Evolutionary conservation across 2,329 filamentous ascomycete species (phyloP).

Genomic region (Epichloe sp.): DNA sequence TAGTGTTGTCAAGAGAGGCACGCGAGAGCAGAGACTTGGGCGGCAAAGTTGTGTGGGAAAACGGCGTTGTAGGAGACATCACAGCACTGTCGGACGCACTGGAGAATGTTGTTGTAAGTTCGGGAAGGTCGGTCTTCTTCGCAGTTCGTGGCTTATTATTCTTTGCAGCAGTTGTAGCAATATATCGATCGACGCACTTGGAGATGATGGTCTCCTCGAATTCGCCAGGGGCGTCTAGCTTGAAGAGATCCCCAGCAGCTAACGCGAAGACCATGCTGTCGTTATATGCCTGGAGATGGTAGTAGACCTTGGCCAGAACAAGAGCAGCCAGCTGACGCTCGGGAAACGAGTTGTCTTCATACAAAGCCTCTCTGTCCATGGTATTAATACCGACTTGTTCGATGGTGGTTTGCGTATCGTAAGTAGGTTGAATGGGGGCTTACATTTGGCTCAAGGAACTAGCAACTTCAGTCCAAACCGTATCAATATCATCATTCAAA

Average conservation of each 20-base stretch:
- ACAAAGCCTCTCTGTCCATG: constrained; percentile 72
- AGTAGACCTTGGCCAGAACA: constrained; percentile 95
- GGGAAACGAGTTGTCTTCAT: constrained; percentile 90
- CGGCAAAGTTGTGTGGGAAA: constrained; percentile 84
- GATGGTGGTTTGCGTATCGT: background rate
- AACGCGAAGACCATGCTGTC: constrained; percentile 98
- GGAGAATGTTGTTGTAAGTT: constrained; percentile 70
- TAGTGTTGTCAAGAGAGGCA: constrained; percentile 52
- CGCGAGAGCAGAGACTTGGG: constrained; percentile 93
- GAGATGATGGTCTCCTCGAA: constrained; percentile 99
- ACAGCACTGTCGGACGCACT: constrained; percentile 55
- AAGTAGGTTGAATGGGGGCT: constrained; percentile 9
- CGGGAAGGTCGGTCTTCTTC: constrained; percentile 41
- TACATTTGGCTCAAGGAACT: constrained; percentile 89
- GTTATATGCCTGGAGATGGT: constrained; percentile 96
- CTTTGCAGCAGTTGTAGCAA: constrained; percentile 52
- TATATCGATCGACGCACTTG: constrained; percentile 97
- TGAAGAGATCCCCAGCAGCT: constrained; percentile 87
- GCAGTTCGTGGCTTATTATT: constrained; percentile 31
- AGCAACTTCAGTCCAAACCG: constrained; percentile 95
- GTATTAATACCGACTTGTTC: background rate
- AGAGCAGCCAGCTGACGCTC: constrained; percentile 89
- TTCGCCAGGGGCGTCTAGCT: constrained; percentile 79
- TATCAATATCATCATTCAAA: constrained; percentile 91
- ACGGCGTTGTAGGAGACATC: constrained; percentile 83